phyloP scores from a whole-genome alignment of 169 alveolate species.

The Theileria annulata region DNA sequence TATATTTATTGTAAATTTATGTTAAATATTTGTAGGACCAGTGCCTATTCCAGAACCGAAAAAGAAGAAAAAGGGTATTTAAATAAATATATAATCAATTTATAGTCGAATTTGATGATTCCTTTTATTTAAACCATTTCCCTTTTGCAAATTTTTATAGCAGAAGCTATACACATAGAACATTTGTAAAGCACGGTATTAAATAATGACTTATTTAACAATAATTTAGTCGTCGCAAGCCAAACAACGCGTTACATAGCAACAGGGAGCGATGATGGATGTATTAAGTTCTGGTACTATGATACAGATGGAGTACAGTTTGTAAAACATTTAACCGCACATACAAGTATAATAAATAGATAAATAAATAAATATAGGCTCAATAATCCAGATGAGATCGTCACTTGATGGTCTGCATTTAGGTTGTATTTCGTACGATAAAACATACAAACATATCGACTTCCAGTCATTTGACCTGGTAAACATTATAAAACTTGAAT shows the following conservation, averaged over 20 bases:
- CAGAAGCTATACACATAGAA: constrained; percentile 89
- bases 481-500: constrained; percentile 62
- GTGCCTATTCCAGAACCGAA: constrained; percentile 27
- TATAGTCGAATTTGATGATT: constrained; percentile 67
- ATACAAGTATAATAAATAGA: constrained; percentile 72
- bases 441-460: constrained; percentile 80
- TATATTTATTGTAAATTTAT: constrained; percentile 2
- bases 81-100: neutral
- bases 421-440: constrained; percentile 81
- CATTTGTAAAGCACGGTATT: constrained; percentile 80
- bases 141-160: constrained; percentile 85
- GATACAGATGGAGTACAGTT: constrained; percentile 91
- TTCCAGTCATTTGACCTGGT: constrained; percentile 76
- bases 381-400: constrained; percentile 69
- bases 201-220: neutral
- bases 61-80: constrained; percentile 26
- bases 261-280: constrained; percentile 95
- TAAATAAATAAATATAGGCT: constrained; percentile 10
- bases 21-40: constrained; percentile 37
- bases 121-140: constrained; percentile 74
- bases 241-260: constrained; percentile 85
- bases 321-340: constrained; percentile 95
- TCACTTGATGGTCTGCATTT: constrained; percentile 79
- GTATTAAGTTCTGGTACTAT: constrained; percentile 96
- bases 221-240: constrained; percentile 78